Percentiles rank a stretch among this genome's conserved stretches.
Conservation (phyloP, 1,284 basidiomycete species). For the Leccinum proximum region DNA sequence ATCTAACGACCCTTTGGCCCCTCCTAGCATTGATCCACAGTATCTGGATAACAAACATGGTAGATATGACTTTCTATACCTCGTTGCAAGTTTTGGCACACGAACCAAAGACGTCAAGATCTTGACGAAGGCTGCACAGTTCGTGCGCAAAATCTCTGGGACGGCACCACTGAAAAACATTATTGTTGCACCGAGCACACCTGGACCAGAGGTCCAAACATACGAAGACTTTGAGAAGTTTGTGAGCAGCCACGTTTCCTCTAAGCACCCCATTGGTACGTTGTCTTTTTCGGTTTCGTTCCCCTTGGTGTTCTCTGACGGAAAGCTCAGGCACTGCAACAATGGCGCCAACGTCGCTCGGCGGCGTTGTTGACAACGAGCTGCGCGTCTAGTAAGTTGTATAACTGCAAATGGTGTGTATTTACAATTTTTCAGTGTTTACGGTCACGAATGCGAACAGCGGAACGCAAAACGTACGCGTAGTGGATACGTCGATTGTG, state of each 20-base stretch:
- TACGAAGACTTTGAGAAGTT: constrained; percentile 17
- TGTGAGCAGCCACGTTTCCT: constrained; percentile 5
- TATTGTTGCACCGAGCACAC: constrained; percentile 17
- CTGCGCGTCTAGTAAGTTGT: constrained; percentile 17
- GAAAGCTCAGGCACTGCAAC: constrained; percentile 14
- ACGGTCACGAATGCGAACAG: constrained; percentile 3
- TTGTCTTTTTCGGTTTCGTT: neutral
- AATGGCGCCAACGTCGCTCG: constrained; percentile 16
- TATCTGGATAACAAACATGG: constrained; percentile 17
- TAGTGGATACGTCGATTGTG: constrained; percentile 17
- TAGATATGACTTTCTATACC: neutral
- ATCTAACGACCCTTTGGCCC: constrained; percentile 13
- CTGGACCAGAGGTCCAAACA: constrained; percentile 20
- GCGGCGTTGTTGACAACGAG: constrained; percentile 19
- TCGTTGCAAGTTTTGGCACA: neutral
- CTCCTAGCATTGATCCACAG: constrained; percentile 14
- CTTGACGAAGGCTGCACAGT: constrained; percentile 16
- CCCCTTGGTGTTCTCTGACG: neutral
- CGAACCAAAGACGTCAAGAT: constrained; percentile 14
- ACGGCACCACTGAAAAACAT: constrained; percentile 19
- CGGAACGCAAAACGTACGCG: constrained; percentile 19
- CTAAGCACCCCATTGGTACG: constrained; percentile 19
- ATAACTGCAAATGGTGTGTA: neutral
- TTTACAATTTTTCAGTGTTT: neutral
- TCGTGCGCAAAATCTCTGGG: constrained; percentile 17